Conservation (phyloP, 2,329 filamentous ascomycete species). For the Epichloe festucae region DNA sequence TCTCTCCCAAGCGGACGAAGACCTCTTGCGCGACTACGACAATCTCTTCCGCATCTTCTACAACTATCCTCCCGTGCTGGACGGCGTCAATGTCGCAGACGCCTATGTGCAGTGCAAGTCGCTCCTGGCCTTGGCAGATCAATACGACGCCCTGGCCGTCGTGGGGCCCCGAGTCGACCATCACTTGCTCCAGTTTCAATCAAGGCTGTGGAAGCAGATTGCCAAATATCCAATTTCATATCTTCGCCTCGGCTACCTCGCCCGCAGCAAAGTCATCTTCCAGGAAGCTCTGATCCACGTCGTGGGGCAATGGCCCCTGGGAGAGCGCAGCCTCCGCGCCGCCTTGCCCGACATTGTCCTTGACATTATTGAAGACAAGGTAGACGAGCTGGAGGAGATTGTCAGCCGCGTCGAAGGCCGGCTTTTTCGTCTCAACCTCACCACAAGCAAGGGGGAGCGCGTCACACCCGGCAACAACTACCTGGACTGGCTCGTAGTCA, state of each 20-base stretch:
- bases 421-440: conserved; percentile 69
- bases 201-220: conserved; percentile 86
- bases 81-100: conserved; percentile 77
- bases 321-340: conserved; percentile 61
- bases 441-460: conserved; percentile 67
- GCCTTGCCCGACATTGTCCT: conserved; percentile 64
- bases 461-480: conserved; percentile 70
- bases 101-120: conserved; percentile 92
- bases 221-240: conserved; percentile 93
- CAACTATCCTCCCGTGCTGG: conserved; percentile 73
- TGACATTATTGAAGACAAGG: conserved; percentile 89
- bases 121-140: conserved; percentile 76
- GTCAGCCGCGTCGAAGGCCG: conserved; percentile 69
- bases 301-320: conserved; percentile 83
- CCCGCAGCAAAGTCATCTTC: conserved; percentile 71
- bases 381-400: conserved; percentile 76
- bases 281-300: conserved; percentile 85
- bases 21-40: conserved; percentile 82
- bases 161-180: conserved; percentile 86
- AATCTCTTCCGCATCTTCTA: conserved; percentile 95
- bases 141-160: conserved; percentile 81
- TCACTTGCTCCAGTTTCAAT: conserved; percentile 84
- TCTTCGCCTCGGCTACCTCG: conserved; percentile 76
- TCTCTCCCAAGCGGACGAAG: conserved; percentile 50
- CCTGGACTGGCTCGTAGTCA: conserved; percentile 80